Evolutionary conservation across 768 basidiomycete species (phyloP).

Genomic region (Tulasnella sp.): DNA sequence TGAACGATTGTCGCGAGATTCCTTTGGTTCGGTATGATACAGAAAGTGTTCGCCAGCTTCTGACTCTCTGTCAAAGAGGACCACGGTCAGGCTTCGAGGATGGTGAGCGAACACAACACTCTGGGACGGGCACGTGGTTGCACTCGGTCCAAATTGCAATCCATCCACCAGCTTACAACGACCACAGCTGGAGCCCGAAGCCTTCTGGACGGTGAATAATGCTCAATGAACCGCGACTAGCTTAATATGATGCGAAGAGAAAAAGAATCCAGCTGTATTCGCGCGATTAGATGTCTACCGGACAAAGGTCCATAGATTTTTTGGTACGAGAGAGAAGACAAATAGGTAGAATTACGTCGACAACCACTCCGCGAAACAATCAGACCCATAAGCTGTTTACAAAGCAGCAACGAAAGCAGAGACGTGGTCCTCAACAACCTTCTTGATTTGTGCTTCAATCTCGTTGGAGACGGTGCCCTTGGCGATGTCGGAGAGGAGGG

Average conservation of each 20-base stretch:
- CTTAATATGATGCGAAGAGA: no score
- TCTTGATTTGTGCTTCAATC: constrained; percentile 91
- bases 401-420: constrained; percentile 55
- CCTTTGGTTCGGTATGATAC: background rate
- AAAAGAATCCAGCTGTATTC: background rate
- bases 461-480: constrained; percentile 79
- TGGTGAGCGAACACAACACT: background rate
- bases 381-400: background rate
- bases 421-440: constrained; percentile 84
- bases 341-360: background rate
- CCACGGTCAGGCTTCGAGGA: background rate
- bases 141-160: background rate
- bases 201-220: no score
- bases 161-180: background rate
- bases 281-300: background rate
- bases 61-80: background rate
- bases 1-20: background rate
- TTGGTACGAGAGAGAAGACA: background rate
- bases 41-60: background rate
- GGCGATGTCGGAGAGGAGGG: constrained; percentile 78
- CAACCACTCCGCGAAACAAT: background rate
- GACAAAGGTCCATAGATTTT: background rate
- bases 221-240: no score
- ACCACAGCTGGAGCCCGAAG: no score
- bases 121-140: background rate